These are phyloP conservation scores for Emergomyces pasteurianus DNA, from an alignment of 2,329 filamentous ascomycete species.

Conservation along the genomic window DNA sequence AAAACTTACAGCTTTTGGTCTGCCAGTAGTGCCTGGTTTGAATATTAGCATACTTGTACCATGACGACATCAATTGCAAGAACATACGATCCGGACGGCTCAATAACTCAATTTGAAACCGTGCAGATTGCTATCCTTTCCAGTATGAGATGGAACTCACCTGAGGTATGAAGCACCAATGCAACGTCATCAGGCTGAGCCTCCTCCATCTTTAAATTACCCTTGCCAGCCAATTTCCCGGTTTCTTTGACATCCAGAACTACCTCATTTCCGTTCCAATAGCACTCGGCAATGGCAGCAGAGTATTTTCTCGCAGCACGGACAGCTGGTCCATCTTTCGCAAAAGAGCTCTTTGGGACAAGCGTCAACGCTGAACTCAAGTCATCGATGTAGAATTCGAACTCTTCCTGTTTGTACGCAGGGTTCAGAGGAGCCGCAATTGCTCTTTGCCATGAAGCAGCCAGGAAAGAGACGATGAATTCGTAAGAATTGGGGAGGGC, in stretches of 20 bases:
- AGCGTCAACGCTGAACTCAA: conserved; percentile 67
- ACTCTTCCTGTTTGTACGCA: conserved; percentile 79
- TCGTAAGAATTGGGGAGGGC: conserved; percentile 75
- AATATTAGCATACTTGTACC: neutral
- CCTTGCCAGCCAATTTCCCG: conserved; percentile 50
- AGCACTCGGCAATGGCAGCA: conserved; percentile 76
- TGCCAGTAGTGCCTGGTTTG: conserved; percentile 59
- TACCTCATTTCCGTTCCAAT: conserved; percentile 61
- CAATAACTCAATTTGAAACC: neutral
- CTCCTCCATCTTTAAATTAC: conserved; percentile 35
- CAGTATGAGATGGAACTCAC: neutral
- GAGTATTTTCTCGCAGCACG: conserved; percentile 67
- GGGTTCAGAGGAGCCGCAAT: conserved; percentile 81
- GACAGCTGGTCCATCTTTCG: conserved; percentile 56
- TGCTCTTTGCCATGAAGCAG: conserved; percentile 70
- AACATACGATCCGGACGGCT: too few species aligned
- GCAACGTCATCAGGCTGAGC: conserved; percentile 68
- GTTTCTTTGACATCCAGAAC: conserved; percentile 66
- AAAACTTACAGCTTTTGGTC: conserved; percentile 62
- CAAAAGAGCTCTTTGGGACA: conserved; percentile 59
- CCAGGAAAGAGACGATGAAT: conserved; percentile 78
- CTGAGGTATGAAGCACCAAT: conserved; percentile 66
- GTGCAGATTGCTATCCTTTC: neutral
- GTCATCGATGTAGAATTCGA: conserved; percentile 86
- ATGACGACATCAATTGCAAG: too few species aligned